These are phyloP conservation scores for Daucus carota DNA, from an alignment of 129 eudicot species.

Conservation along the genomic window DNA sequence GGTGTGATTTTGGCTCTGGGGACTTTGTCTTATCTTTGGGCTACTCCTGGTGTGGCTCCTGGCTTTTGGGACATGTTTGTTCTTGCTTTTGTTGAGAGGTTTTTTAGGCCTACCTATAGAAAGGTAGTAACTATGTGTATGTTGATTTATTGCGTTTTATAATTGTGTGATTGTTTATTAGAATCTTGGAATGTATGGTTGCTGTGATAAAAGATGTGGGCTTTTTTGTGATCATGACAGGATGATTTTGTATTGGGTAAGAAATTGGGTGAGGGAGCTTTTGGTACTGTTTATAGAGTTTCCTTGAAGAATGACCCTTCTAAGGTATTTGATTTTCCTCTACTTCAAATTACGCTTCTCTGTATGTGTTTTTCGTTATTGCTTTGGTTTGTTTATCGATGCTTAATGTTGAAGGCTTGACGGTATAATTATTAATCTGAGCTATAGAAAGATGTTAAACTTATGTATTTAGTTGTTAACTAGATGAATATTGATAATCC, in stretches of 20 bases:
- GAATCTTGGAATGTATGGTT: constrained; percentile 4
- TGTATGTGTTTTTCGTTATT: not conserved
- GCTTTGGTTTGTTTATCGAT: not conserved
- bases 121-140: constrained; percentile 32
- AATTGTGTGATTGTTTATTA: not conserved
- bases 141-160: not conserved
- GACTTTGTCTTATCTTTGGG: constrained; percentile 90
- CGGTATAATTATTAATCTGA: not conserved
- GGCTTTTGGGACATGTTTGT: constrained; percentile 99
- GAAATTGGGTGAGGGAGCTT: constrained; percentile 98
- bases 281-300: constrained; percentile 82
- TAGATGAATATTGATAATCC: not conserved
- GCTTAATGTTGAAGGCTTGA: no score
- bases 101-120: constrained; percentile 70
- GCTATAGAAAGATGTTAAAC: not conserved
- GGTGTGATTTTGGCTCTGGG: constrained; percentile 84
- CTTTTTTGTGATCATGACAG: constrained; percentile 31
- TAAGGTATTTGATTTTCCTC: constrained; percentile 45
- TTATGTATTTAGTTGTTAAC: not conserved
- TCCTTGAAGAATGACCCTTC: constrained; percentile 53
- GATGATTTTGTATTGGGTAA: constrained; percentile 95
- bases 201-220: not conserved
- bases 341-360: not conserved
- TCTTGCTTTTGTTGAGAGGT: constrained; percentile 88
- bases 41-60: constrained; percentile 99